Evolutionary conservation across 2,329 filamentous ascomycete genomes (phyloP).

Genomic region (Sclerotinia trifoliorum): DNA sequence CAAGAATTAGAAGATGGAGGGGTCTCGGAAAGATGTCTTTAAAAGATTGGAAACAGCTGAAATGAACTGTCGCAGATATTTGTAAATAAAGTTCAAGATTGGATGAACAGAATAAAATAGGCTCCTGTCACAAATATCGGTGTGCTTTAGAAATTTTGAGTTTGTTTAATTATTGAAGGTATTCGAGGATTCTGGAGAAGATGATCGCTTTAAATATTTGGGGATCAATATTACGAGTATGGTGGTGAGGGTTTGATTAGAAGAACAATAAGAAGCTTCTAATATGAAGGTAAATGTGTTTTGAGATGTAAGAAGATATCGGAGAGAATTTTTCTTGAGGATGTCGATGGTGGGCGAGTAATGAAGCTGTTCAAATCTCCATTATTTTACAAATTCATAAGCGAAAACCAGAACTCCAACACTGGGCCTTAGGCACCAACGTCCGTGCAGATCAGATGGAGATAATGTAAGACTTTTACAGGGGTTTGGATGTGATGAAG

Average conservation of each 20-base stretch:
- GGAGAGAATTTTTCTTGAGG: conserved; percentile 16
- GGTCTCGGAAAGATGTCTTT: conserved; percentile 8
- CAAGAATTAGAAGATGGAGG: conserved; percentile 25
- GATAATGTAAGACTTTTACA: no score
- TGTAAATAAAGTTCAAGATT: conserved; percentile 7
- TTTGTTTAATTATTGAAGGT: background rate
- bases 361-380: conserved; percentile 17
- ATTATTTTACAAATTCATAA: conserved; percentile 21
- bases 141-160: conserved; percentile 29
- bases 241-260: conserved; percentile 26
- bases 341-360: conserved; percentile 2
- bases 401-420: background rate
- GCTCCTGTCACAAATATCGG: conserved; percentile 38
- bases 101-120: conserved; percentile 22
- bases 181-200: conserved; percentile 5
- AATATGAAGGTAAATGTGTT: conserved; percentile 6
- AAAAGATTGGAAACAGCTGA: conserved; percentile 9
- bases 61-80: conserved; percentile 26
- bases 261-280: conserved; percentile 25
- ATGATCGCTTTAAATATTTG: conserved; percentile 6
- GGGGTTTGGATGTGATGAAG: background rate
- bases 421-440: background rate
- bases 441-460: background rate
- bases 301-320: conserved; percentile 7
- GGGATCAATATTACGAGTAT: conserved; percentile 13